Conservation (phyloP, 1,284 basidiomycete species). For the Irpex sp. region DNA sequence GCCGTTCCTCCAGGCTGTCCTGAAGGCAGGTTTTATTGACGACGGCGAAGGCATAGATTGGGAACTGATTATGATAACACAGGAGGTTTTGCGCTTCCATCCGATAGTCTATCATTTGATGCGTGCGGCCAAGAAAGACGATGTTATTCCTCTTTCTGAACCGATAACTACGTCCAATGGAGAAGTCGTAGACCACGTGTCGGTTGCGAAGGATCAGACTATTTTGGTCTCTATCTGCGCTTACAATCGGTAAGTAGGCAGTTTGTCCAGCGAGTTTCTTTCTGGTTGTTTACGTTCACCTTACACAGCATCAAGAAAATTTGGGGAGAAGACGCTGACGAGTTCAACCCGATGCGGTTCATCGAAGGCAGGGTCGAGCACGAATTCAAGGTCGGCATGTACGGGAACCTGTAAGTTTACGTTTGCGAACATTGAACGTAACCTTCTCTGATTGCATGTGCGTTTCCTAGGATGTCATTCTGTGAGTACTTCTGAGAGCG, state of each 20-base stretch:
- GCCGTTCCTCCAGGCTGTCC: conserved; percentile 14
- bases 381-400: conserved; percentile 2
- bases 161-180: conserved; percentile 33
- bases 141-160: conserved; percentile 39
- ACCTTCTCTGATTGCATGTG: not conserved
- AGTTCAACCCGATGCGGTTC: conserved; percentile 10
- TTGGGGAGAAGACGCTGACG: conserved; percentile 11
- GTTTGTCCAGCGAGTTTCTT: not conserved
- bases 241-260: conserved; percentile 5
- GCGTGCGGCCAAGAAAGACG: conserved; percentile 25
- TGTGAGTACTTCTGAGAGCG: conserved; percentile 1
- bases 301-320: conserved; percentile 1
- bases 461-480: conserved; percentile 7
- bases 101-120: conserved; percentile 9
- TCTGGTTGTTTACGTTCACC: not conserved
- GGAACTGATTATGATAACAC: conserved; percentile 19
- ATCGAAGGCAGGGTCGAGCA: conserved; percentile 6
- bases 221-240: conserved; percentile 1
- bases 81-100: conserved; percentile 20
- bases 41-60: conserved; percentile 20
- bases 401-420: conserved; percentile 2
- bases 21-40: conserved; percentile 16
- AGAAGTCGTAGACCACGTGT: conserved; percentile 29
- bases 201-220: conserved; percentile 8
- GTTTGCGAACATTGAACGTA: not conserved